Conservation (phyloP, 225 moss, liverwort and hornwort species). For the Ulota crispa region DNA sequence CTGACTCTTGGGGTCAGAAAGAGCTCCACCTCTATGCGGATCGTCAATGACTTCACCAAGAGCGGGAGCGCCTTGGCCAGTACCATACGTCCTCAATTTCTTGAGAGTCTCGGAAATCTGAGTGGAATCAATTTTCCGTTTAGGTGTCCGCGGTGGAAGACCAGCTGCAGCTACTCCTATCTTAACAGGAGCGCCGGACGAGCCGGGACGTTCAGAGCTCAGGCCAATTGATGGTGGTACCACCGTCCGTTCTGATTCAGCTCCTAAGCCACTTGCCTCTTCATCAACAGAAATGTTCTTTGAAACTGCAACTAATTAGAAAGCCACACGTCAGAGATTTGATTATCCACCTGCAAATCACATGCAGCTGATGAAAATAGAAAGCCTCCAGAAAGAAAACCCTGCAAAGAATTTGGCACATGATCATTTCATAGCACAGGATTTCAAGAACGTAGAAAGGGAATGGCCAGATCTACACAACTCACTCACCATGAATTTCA, state of each 20-base stretch:
- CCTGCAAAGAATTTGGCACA: not conserved
- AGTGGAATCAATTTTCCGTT: conserved; percentile 51
- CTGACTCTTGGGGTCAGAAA: conserved; percentile 26
- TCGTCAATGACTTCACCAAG: conserved; percentile 61
- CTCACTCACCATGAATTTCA: conserved; percentile 36
- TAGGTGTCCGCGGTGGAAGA: conserved; percentile 53
- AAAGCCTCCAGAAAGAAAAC: not conserved
- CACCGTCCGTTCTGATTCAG: conserved; percentile 36
- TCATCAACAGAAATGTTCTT: conserved; percentile 28
- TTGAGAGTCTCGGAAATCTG: conserved; percentile 38
- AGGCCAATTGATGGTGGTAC: conserved; percentile 34
- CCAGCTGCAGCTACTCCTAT: conserved; percentile 38
- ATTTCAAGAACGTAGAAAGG: conserved; percentile 9
- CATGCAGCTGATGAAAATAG: conserved; percentile 4
- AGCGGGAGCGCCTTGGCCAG: conserved; percentile 42
- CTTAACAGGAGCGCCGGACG: conserved; percentile 22
- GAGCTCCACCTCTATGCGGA: conserved; percentile 38
- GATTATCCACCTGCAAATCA: conserved; percentile 5
- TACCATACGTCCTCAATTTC: conserved; percentile 37
- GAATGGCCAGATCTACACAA: conserved; percentile 6
- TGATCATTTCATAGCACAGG: not conserved
- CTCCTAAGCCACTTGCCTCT: conserved; percentile 14
- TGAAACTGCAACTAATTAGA: conserved; percentile 28
- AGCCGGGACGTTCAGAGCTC: conserved; percentile 33
- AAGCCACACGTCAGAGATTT: conserved; percentile 20